Evolutionary conservation across 371 early-diverging fungal genomes (phyloP), one percentile per base, ranked within the genome.

Genomic region (Chytridium lagenaria): DNA sequence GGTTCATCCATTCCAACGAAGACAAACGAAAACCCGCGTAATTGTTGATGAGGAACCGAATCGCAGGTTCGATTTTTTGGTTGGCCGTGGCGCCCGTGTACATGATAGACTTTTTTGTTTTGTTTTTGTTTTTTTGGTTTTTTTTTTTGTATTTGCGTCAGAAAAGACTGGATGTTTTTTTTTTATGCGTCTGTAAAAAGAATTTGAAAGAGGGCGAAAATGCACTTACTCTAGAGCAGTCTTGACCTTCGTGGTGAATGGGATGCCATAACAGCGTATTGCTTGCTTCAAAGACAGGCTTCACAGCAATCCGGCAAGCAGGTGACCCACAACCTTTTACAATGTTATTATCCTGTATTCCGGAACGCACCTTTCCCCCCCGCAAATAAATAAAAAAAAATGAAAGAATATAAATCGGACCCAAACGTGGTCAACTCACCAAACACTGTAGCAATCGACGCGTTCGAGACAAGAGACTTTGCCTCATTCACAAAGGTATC

Each of bases 41-140:
- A 26, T 52, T 52, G 5, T 10, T 52, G 55, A 52, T 5, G 55
- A 52, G 55, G 55, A 52, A 52, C 23, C 55, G 55, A 26, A 52
- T 52, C 16, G 55, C 12, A 15, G 55, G 55, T 26, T 52, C 55
- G 26, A 52, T 12, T 5, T 52, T 10, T 26, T 52, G 55, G 55
- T 52, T 52, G 12, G 55, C 16, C 5, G n/a, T 52, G 26, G n/a
- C 55, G 5, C 55, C 55, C 5, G 26, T 52, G 55, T 52, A 52
- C 12, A 52, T 52, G 23, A 52, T 52, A 23, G 7, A 19, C 44
- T 44, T 44, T 7, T 12, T 12, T 7, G 44, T 44, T 12, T 44
- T 19, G 44, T 44, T 44, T 44, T 19, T 44, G 19, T 44, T 19
- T 44, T 44, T 7, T 19, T 44, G 44, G 19, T 12, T 44, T 44